phyloP scores from a whole-genome alignment of 306 rosid genomes.

The Lathyrus sativus region DNA sequence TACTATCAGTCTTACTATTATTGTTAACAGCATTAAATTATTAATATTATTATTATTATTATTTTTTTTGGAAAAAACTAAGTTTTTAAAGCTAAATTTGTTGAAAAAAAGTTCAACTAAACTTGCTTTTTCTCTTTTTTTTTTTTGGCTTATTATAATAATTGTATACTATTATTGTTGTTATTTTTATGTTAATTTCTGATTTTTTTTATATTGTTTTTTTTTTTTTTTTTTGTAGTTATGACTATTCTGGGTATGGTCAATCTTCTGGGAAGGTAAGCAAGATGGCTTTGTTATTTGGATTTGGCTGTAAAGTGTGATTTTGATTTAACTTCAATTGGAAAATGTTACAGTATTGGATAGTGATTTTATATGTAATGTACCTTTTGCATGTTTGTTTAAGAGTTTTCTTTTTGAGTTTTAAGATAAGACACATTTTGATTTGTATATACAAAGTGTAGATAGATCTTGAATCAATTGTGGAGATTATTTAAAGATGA shows the following conservation, averaged over 20 bases:
- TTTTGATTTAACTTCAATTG: slow-evolving; percentile 2
- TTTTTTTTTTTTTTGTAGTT: slow-evolving; percentile 46
- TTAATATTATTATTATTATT: background rate
- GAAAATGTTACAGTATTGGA: background rate
- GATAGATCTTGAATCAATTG: background rate
- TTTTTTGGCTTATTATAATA: background rate
- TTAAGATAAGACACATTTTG: background rate
- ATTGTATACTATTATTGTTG: background rate
- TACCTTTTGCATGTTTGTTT: background rate
- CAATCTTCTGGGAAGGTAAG: slow-evolving; percentile 88
- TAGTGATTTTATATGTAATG: background rate
- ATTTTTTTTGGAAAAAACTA: background rate
- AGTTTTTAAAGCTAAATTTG: no score
- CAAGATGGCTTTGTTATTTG: background rate
- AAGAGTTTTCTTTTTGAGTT: background rate
- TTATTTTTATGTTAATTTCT: slow-evolving; percentile 2
- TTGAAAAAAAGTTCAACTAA: background rate
- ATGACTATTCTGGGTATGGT: slow-evolving; percentile 93
- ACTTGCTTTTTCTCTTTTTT: background rate
- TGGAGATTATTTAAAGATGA: background rate
- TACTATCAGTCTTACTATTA: background rate
- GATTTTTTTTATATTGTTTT: background rate
- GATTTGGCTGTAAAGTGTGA: background rate
- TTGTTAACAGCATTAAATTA: background rate
- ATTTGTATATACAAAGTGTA: background rate